Evolutionary conservation across 192 early-diverging fungal genomes (phyloP).

Genomic region (Chytriomyces hyalinus): DNA sequence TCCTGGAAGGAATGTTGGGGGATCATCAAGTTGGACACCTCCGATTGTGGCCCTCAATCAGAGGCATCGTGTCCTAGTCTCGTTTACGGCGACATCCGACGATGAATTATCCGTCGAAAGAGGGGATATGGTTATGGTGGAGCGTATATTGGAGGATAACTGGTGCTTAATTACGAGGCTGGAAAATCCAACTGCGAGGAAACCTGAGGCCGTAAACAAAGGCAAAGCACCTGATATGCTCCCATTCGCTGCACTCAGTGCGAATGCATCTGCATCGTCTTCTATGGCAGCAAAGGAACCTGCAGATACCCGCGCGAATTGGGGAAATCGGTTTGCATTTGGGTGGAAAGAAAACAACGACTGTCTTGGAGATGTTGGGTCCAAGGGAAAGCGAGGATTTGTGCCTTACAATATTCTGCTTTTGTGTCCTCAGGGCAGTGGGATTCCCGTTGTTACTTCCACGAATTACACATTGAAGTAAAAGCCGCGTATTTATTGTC

Average conservation of each 20-base stretch:
- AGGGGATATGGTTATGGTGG: conserved; percentile 13
- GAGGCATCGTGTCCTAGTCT: conserved; percentile 15
- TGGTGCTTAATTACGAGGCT: conserved; percentile 15
- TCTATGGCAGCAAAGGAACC: background rate
- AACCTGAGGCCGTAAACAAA: conserved; percentile 2
- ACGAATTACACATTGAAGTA: too few species aligned
- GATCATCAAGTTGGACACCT: conserved; percentile 21
- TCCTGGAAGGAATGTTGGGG: conserved; percentile 17
- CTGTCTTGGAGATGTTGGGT: conserved; percentile 20
- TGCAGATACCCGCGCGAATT: background rate
- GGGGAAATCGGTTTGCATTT: conserved; percentile 2
- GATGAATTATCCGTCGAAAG: conserved; percentile 16
- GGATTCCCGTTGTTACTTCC: too few species aligned
- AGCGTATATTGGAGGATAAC: conserved; percentile 19
- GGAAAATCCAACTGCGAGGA: conserved; percentile 1
- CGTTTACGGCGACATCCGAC: background rate
- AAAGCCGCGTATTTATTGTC: too few species aligned
- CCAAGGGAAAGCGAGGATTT: conserved; percentile 18
- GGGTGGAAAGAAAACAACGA: background rate
- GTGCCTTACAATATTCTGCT: conserved; percentile 21
- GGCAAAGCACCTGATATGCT: background rate
- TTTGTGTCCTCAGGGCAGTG: too few species aligned
- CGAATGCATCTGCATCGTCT: too few species aligned
- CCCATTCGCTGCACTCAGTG: too few species aligned
- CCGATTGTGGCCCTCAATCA: background rate